phyloP scores from a whole-genome alignment of 345 rosid genomes.

The Linum lewisii region DNA sequence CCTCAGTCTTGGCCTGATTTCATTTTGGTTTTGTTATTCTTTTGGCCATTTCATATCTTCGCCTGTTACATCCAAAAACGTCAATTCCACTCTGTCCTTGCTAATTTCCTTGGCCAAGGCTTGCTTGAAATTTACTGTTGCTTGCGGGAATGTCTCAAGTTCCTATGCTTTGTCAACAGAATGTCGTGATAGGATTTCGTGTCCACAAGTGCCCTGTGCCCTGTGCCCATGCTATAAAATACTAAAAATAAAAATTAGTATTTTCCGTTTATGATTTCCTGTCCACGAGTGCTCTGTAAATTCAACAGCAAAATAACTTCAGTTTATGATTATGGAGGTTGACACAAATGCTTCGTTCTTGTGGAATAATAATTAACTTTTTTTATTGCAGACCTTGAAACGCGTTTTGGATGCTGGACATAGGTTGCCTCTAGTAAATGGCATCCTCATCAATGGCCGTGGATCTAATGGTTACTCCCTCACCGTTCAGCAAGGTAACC shows the following conservation, averaged over 20 bases:
- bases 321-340: no score
- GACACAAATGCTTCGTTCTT: no score
- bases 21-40: neutral
- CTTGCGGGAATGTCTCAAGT: no score
- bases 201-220: no score
- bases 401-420: constrained; percentile 16
- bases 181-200: no score
- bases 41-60: neutral
- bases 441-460: constrained; percentile 21
- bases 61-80: neutral
- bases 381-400: constrained; percentile 14
- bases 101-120: neutral
- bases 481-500: constrained; percentile 15
- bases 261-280: no score
- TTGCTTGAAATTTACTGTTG: no score
- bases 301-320: no score
- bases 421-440: constrained; percentile 19
- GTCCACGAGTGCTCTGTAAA: no score
- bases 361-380: neutral
- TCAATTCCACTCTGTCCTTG: neutral
- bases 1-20: neutral
- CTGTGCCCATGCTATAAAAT: no score
- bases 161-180: no score
- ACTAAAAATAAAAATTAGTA: no score
- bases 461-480: constrained; percentile 9